These are phyloP conservation scores for Alternaria brassicae DNA, from an alignment of 2,329 filamentous ascomycete genomes.

Conservation along the genomic window DNA sequence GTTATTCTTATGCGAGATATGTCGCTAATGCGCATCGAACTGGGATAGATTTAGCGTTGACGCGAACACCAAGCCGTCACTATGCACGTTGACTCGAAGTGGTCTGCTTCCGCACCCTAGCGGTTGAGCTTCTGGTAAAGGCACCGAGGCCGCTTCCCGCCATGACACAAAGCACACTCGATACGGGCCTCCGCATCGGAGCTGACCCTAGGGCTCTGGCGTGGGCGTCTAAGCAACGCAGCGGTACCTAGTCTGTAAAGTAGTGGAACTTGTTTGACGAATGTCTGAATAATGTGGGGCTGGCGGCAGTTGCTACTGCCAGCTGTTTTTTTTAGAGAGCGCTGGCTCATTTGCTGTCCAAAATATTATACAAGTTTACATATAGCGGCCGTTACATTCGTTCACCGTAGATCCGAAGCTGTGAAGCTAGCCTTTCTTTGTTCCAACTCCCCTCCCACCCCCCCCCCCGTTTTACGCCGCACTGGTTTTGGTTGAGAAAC, in stretches of 20 bases:
- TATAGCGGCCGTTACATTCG: slow-evolving; percentile 23
- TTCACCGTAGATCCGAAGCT: slow-evolving; percentile 16
- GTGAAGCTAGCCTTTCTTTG: slow-evolving; percentile 8
- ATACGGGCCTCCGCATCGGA: slow-evolving; percentile 14
- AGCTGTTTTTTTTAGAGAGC: neutral
- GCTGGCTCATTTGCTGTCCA: slow-evolving; percentile 13
- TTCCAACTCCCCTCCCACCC: neutral
- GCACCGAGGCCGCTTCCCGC: slow-evolving; percentile 11
- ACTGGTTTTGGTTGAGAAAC: slow-evolving; percentile 10
- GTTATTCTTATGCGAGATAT: slow-evolving; percentile 25
- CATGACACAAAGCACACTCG: slow-evolving; percentile 9
- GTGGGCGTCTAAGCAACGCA: slow-evolving; percentile 4
- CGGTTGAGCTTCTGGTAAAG: slow-evolving; percentile 17
- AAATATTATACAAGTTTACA: slow-evolving; percentile 31
- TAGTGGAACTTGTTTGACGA: slow-evolving; percentile 2
- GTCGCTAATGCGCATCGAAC: slow-evolving; percentile 5
- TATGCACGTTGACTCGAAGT: slow-evolving; percentile 8
- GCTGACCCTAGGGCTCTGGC: neutral
- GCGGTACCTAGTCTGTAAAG: slow-evolving; percentile 4
- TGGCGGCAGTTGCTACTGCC: slow-evolving; percentile 1
- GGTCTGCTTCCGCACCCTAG: slow-evolving; percentile 10
- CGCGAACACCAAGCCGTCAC: slow-evolving; percentile 17
- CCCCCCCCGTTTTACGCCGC: slow-evolving; percentile 22
- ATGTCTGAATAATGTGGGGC: slow-evolving; percentile 3
- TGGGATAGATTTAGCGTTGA: slow-evolving; percentile 7